Evolutionary conservation across 2,329 filamentous ascomycete species (phyloP), one percentile per base, ranked within the genome.

Genomic region (Pseudogymnoascus sp.): DNA sequence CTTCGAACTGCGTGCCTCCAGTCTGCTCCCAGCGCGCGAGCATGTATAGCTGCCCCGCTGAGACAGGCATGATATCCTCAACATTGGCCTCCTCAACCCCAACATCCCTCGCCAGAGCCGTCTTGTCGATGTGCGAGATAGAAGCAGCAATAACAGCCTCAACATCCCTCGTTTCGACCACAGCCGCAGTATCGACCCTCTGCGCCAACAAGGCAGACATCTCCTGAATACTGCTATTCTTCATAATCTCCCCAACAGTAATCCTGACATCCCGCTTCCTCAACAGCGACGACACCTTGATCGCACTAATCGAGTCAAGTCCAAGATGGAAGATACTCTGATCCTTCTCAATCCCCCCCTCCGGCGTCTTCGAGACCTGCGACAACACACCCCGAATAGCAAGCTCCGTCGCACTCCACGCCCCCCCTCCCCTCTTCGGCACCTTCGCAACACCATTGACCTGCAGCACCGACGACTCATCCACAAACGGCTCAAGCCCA

Each of bases 251-350:
- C 48, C 88, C 85, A 3, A 93, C 88, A 21, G 82, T 80, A 1
- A 96, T 74, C 5, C 76, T 74, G 6, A 96, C 73, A 0, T 80
- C 83, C 39, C 80, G 76, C 69, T 84, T 88, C 41, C 84, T 85
- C 5, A 96, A 78, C 10, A 91, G 78, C 0, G 87, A 83, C 4
- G 86, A 85, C 3, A 91, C 86, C 70, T 93, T 95, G 77, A 96
- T 95, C 1, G 90, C 89, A 68, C 88, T 95, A 73, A 96, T 95
- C 0, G 92, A 96, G 72, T 96, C 92, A 1, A 96, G 83, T 0
- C 92, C 92, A 1, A 96, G 80, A 67, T 93, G 86, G 74, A 93
- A 95, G 11, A 96, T 82, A 0, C 82, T 90, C 61, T 85, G 81
- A 0, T 79, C 77, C 61, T 79, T 79, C 2, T 77, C 75, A 62